These are phyloP conservation scores for Amaranthus palmeri DNA, from an alignment of 148 eudicot species.

Conservation along the genomic window DNA sequence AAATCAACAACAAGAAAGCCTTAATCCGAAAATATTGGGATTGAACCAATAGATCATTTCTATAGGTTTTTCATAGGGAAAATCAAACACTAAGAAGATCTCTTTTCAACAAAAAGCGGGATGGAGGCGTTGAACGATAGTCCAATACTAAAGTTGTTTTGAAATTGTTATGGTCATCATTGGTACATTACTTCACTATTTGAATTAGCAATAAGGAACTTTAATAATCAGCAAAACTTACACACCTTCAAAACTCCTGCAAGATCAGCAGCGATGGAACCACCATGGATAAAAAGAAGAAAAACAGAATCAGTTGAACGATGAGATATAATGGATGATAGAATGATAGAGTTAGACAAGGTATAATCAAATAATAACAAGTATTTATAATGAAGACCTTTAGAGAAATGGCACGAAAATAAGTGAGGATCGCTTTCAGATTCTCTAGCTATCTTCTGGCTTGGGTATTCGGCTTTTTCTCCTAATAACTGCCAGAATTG, in stretches of 20 bases:
- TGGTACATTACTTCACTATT: not conserved
- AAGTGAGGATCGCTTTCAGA: constrained; percentile 86
- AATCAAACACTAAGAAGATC: too few relatives aligned
- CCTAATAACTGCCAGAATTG: constrained; percentile 89
- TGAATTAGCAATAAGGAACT: not conserved
- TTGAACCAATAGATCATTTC: too few relatives aligned
- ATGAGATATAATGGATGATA: not conserved
- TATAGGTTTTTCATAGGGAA: too few relatives aligned
- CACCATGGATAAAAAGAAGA: constrained; percentile 22
- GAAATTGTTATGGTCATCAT: not conserved
- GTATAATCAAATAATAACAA: not conserved
- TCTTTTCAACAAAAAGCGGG: too few relatives aligned
- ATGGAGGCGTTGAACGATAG: too few relatives aligned
- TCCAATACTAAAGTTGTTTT: too few relatives aligned
- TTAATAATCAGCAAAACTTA: constrained; percentile 3
- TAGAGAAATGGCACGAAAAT: constrained; percentile 67
- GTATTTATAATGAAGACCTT: constrained; percentile 39
- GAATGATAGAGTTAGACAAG: not conserved
- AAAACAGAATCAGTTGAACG: constrained; percentile 24
- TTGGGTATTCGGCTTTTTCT: constrained; percentile 75
- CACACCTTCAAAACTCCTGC: constrained; percentile 85
- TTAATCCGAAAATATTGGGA: too few relatives aligned
- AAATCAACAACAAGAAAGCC: too few relatives aligned
- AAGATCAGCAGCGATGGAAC: constrained; percentile 25
- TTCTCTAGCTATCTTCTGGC: constrained; percentile 65